Evolutionary conservation across 164 flowering plant species (phyloP).

Genomic region (Umbellularia californica): DNA sequence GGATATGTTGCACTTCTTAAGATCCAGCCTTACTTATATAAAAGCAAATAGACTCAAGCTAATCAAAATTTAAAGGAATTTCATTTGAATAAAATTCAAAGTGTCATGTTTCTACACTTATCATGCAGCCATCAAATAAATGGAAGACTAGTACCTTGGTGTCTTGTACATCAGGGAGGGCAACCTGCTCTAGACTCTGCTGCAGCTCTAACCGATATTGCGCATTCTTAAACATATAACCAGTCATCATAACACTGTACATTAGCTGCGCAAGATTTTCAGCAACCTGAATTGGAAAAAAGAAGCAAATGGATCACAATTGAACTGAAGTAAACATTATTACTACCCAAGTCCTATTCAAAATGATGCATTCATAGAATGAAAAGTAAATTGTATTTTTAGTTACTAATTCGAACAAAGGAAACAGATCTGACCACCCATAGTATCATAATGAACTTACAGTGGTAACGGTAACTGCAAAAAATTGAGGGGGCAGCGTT

Average conservation of each 20-base stretch:
- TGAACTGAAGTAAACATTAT: neutral
- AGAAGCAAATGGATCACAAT: neutral
- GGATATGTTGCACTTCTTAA: too few species aligned
- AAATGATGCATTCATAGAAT: neutral
- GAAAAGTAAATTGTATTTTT: neutral
- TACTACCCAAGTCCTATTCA: neutral
- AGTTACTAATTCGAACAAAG: neutral
- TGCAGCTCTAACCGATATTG: constrained; percentile 86
- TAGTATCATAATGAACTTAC: constrained; percentile 38
- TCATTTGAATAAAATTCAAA: neutral
- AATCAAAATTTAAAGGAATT: neutral
- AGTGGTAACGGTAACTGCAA: constrained; percentile 87
- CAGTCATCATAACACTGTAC: constrained; percentile 98
- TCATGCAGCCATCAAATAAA: neutral
- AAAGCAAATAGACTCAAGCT: neutral
- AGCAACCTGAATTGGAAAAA: constrained; percentile 66
- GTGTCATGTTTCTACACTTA: neutral
- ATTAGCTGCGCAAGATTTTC: constrained; percentile 99
- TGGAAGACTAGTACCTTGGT: constrained; percentile 33
- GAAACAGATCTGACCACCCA: neutral
- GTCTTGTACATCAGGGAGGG: constrained; percentile 73
- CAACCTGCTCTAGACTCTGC: constrained; percentile 89
- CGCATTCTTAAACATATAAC: constrained; percentile 96
- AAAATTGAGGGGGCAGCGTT: constrained; percentile 93
- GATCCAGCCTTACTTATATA: too few species aligned